Evolutionary conservation across 1,284 basidiomycete genomes (phyloP).

Genomic region (Bondarzewia mesenterica): DNA sequence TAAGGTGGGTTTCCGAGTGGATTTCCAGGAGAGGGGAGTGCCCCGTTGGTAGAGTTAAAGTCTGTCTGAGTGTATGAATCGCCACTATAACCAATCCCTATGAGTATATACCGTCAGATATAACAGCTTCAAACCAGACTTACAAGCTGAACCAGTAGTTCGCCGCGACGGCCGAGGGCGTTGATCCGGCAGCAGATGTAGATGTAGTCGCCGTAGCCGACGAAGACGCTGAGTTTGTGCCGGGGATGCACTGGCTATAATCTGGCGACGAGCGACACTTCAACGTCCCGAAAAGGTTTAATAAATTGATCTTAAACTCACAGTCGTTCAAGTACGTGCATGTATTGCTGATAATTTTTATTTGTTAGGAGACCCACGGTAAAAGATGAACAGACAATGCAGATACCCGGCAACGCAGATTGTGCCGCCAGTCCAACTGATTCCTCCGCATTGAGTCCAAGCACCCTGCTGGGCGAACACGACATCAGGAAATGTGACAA

Average conservation of each 20-base stretch:
- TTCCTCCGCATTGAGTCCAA: conserved; percentile 1
- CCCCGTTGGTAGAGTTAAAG: background rate
- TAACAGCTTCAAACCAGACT: conserved; percentile 10
- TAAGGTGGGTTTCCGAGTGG: conserved; percentile 4
- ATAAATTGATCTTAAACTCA: too few relatives aligned
- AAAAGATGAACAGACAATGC: too few relatives aligned
- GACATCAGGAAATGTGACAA: background rate
- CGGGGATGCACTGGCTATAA: conserved; percentile 38
- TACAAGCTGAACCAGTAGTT: conserved; percentile 49
- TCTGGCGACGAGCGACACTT: conserved; percentile 19
- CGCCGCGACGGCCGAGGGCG: conserved; percentile 14
- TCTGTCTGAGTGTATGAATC: conserved; percentile 5
- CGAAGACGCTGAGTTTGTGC: conserved; percentile 16
- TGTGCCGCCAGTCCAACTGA: conserved; percentile 1
- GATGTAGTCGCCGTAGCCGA: conserved; percentile 19
- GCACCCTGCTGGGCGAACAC: background rate
- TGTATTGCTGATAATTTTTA: background rate
- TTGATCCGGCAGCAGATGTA: conserved; percentile 13
- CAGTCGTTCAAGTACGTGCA: conserved; percentile 1
- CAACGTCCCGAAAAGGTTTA: background rate
- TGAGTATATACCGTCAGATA: background rate
- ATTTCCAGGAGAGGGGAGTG: conserved; percentile 1
- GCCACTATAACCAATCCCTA: background rate
- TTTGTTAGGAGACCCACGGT: background rate
- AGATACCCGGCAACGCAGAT: background rate